Conservation (phyloP, 2,329 filamentous ascomycete species). For the Sphaerostilbella broomeana region DNA sequence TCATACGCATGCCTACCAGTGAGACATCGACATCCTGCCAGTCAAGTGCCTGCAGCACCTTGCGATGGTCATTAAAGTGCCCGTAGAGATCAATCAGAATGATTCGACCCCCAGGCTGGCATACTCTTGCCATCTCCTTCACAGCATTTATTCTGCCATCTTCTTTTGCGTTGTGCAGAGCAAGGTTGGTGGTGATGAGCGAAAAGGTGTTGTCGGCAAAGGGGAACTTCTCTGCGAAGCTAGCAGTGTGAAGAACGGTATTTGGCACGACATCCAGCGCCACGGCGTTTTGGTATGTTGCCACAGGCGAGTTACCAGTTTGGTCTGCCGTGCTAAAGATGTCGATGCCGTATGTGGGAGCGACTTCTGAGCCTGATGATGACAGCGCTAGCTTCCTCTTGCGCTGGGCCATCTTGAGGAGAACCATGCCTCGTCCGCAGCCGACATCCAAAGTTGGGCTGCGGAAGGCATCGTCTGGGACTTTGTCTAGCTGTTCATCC, state of each 20-base stretch:
- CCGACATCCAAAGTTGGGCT: constrained; percentile 15
- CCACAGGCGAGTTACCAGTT: constrained; percentile 13
- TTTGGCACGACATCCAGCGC: constrained; percentile 8
- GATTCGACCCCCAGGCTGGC: constrained; percentile 10
- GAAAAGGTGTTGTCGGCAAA: constrained; percentile 14
- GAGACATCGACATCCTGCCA: constrained; percentile 11
- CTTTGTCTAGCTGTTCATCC: constrained; percentile 12
- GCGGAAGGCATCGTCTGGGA: constrained; percentile 1
- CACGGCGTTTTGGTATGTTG: constrained; percentile 14
- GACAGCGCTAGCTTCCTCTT: constrained; percentile 6
- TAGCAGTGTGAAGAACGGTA: constrained; percentile 11
- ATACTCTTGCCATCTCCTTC: constrained; percentile 14
- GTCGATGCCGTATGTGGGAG: constrained; percentile 16
- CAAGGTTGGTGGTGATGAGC: constrained; percentile 12
- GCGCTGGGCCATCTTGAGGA: constrained; percentile 14
- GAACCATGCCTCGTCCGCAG: constrained; percentile 17
- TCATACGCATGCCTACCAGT: constrained; percentile 11
- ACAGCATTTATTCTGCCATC: constrained; percentile 8
- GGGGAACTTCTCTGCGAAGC: constrained; percentile 12
- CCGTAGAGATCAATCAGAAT: constrained; percentile 14
- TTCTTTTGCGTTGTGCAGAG: constrained; percentile 13
- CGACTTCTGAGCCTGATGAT: neutral
- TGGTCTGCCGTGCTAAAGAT: constrained; percentile 15
- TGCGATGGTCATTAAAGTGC: constrained; percentile 11
- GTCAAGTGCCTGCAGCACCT: constrained; percentile 9